These are phyloP conservation scores for Lactarius sanguifluus DNA, from an alignment of 768 basidiomycete species.

Conservation along the genomic window DNA sequence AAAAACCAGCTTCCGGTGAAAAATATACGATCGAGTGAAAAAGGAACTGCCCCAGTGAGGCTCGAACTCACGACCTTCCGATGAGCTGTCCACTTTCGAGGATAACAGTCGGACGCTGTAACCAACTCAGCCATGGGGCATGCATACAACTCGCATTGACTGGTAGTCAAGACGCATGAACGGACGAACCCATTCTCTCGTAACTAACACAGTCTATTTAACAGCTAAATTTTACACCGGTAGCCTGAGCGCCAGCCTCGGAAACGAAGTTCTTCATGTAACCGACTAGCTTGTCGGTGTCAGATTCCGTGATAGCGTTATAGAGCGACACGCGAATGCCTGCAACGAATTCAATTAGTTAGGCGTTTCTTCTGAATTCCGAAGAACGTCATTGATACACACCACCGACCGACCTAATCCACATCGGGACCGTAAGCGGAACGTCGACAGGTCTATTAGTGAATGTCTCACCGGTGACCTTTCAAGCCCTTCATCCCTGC, in stretches of 20 bases:
- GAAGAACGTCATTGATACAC: constrained; percentile 2
- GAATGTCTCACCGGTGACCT: constrained; percentile 75
- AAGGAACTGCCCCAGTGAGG: constrained; percentile 55
- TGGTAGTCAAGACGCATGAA: not conserved
- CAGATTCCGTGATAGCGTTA: constrained; percentile 80
- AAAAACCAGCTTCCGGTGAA: not conserved
- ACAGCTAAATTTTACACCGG: constrained; percentile 4
- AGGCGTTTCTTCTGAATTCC: not conserved
- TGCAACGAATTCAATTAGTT: constrained; percentile 30
- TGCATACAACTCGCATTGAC: rapidly evolving
- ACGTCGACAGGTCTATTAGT: not conserved
- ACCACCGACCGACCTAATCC: constrained; percentile 29
- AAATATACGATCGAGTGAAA: not conserved
- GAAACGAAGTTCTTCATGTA: constrained; percentile 59
- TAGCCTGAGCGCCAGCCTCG: constrained; percentile 1
- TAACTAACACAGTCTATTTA: not conserved
- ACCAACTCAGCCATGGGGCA: constrained; percentile 80
- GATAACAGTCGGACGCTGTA: constrained; percentile 75
- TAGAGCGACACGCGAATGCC: constrained; percentile 86
- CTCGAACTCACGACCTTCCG: constrained; percentile 72
- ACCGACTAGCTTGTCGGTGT: constrained; percentile 58
- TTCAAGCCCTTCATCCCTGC: constrained; percentile 83
- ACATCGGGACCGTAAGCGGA: constrained; percentile 1
- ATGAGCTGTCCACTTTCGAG: constrained; percentile 36
- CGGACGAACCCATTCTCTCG: not conserved